phyloP scores from a whole-genome alignment of 768 basidiomycete species.

The Cystofilobasidium bisporidii region DNA sequence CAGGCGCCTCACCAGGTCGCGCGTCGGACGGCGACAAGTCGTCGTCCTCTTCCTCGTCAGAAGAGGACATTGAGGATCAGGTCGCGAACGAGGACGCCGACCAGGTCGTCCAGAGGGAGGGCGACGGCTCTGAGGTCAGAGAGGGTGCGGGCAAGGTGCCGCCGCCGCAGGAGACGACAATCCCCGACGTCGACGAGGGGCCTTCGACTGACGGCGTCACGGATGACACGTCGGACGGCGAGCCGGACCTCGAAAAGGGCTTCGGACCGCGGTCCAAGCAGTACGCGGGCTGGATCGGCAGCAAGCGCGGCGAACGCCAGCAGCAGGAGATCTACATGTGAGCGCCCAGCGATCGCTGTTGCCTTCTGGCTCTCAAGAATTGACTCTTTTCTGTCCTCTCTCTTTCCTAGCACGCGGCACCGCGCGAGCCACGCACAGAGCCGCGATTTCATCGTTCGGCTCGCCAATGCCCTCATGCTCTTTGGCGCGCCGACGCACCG shows the following conservation, averaged over 20 bases:
- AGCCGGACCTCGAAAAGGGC: constrained; percentile 19
- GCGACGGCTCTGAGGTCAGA: background rate
- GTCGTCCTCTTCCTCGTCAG: too few relatives aligned
- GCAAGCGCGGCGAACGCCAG: constrained; percentile 22
- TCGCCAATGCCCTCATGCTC: constrained; percentile 26
- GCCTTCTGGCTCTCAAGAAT: background rate
- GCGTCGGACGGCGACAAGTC: too few relatives aligned
- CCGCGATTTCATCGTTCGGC: constrained; percentile 26
- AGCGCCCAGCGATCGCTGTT: background rate
- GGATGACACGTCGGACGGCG: constrained; percentile 5
- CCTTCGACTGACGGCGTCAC: background rate
- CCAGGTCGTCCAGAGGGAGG: background rate
- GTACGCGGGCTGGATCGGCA: constrained; percentile 25
- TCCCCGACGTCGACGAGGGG: background rate
- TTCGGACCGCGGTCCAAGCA: background rate
- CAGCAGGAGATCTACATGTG: constrained; percentile 29
- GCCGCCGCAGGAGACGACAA: background rate
- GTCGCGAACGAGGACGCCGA: background rate
- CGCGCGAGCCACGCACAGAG: constrained; percentile 14
- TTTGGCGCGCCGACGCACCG: constrained; percentile 27
- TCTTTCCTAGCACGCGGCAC: constrained; percentile 2
- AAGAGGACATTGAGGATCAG: background rate
- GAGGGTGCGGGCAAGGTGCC: background rate
- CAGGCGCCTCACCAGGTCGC: too few relatives aligned
- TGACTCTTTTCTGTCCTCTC: background rate